A percentile compares a stretch with the other conserved stretches of the same genome.
Conservation (phyloP, 768 basidiomycete species). For the Neoboletus subvelutipes region DNA sequence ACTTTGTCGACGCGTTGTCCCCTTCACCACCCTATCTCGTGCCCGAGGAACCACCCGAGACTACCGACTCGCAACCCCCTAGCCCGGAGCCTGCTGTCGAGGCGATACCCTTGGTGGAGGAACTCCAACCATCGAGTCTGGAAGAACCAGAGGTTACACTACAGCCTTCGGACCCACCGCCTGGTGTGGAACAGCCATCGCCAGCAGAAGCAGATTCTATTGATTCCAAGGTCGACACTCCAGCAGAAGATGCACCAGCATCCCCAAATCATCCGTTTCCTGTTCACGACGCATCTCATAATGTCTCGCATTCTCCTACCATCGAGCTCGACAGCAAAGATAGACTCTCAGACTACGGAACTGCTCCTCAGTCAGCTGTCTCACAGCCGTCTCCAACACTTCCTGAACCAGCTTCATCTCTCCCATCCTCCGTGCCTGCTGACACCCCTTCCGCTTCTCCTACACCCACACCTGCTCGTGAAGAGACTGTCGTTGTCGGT, state of each 20-base stretch:
- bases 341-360: constrained; percentile 13
- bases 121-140: neutral
- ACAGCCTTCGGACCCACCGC: constrained; percentile 1
- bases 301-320: constrained; percentile 2
- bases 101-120: constrained; percentile 1
- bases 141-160: neutral
- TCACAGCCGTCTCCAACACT: constrained; percentile 8
- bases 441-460: neutral
- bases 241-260: neutral
- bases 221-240: neutral
- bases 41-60: constrained; percentile 13
- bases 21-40: constrained; percentile 3
- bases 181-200: neutral
- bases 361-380: constrained; percentile 14
- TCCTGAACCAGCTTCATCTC: neutral
- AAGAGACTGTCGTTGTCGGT: neutral
- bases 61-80: neutral
- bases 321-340: constrained; percentile 2
- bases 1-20: constrained; percentile 4
- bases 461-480: neutral
- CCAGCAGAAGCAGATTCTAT: neutral
- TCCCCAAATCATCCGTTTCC: neutral
- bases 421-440: neutral
- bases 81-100: constrained; percentile 1
- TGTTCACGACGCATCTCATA: constrained; percentile 2